A percentile compares a stretch with the other conserved stretches of the same genome.
phyloP scores from a whole-genome alignment of 2,329 filamentous ascomycete genomes.

The Aspergillus melleus region DNA sequence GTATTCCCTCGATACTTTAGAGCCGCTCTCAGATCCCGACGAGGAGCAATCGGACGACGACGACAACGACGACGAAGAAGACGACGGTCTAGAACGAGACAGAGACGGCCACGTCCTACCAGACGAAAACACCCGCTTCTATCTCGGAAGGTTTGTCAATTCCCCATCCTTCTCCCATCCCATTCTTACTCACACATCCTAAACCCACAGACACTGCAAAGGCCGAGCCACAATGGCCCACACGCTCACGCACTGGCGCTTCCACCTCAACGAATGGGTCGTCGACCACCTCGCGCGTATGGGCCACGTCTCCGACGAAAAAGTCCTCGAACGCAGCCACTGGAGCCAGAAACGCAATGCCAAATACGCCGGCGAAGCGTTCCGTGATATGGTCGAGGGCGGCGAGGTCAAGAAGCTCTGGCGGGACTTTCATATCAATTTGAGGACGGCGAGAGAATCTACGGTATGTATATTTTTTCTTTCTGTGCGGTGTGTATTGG shows the following conservation, averaged over 20 bases:
- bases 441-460: slow-evolving; percentile 58
- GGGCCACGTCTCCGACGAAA: slow-evolving; percentile 58
- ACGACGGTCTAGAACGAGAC: slow-evolving; percentile 39
- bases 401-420: slow-evolving; percentile 64
- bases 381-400: slow-evolving; percentile 62
- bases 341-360: slow-evolving; percentile 61
- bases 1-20: slow-evolving; percentile 66
- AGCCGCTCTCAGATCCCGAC: slow-evolving; percentile 58
- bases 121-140: slow-evolving; percentile 49
- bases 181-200: background rate
- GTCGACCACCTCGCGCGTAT: slow-evolving; percentile 60
- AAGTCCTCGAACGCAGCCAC: slow-evolving; percentile 61
- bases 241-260: slow-evolving; percentile 72
- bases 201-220: slow-evolving; percentile 52
- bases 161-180: background rate
- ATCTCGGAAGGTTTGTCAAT: slow-evolving; percentile 48
- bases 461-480: slow-evolving; percentile 35
- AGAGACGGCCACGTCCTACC: slow-evolving; percentile 49
- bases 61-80: slow-evolving; percentile 33
- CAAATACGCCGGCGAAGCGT: slow-evolving; percentile 62
- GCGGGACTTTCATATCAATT: slow-evolving; percentile 62
- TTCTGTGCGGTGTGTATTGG: background rate
- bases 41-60: slow-evolving; percentile 35
- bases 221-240: slow-evolving; percentile 69
- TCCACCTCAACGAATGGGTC: slow-evolving; percentile 71